Percentiles rank a stretch among this genome's conserved stretches.
These are phyloP conservation scores for Austroboletus eburneus DNA, from an alignment of 768 basidiomycete species.

Conservation along the genomic window DNA sequence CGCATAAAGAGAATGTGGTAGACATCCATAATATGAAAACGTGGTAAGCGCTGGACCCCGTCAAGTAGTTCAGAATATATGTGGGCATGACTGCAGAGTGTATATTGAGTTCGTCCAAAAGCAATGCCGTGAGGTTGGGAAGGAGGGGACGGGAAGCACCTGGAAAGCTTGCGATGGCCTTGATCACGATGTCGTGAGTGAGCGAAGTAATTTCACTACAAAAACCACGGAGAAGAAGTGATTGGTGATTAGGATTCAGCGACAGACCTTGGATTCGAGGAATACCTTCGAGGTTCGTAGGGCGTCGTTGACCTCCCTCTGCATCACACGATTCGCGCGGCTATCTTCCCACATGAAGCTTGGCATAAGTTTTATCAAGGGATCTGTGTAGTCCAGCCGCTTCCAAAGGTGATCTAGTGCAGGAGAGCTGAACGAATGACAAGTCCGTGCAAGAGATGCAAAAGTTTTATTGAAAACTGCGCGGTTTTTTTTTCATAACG, in stretches of 20 bases:
- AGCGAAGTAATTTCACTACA: conserved; percentile 6
- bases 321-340: no score
- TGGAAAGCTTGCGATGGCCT: conserved; percentile 6
- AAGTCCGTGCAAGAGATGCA: conserved; percentile 20
- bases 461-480: conserved; percentile 2
- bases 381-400: conserved; percentile 13
- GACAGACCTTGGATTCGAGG: conserved; percentile 4
- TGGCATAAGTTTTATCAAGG: conserved; percentile 13
- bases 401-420: conserved; percentile 23
- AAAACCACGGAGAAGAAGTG: conserved; percentile 7
- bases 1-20: no score
- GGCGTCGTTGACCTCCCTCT: no score
- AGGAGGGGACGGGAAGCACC: conserved; percentile 11
- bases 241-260: not conserved
- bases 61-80: conserved; percentile 11
- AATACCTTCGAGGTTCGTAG: no score
- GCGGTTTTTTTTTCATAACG: no score
- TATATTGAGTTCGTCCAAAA: no score
- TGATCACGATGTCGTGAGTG: no score
- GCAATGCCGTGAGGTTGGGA: conserved; percentile 13
- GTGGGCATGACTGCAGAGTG: not conserved
- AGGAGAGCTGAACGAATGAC: conserved; percentile 11
- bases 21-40: not conserved
- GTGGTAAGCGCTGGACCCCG: conserved; percentile 3
- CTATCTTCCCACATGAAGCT: not conserved